Percentiles rank a stretch among this genome's conserved stretches.
These are phyloP conservation scores for Hymenoscyphus scutula DNA, from an alignment of 2,329 filamentous ascomycete genomes.

Conservation along the genomic window DNA sequence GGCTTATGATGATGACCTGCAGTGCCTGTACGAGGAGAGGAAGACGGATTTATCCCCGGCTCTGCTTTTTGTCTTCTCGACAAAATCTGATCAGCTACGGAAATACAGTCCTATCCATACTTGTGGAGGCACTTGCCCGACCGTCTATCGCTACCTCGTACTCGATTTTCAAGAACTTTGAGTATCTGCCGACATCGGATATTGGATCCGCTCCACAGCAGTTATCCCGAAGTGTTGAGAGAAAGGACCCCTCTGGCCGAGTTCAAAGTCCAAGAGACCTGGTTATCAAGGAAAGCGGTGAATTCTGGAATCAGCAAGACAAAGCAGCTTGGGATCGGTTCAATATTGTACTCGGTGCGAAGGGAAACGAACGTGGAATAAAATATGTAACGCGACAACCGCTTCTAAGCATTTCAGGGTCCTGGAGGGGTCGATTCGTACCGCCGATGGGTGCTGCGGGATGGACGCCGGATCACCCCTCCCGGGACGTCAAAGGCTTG, in stretches of 20 bases:
- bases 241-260: not conserved
- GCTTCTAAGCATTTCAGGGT: constrained; percentile 2
- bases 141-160: not conserved
- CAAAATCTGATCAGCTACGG: not conserved
- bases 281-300: not conserved
- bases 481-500: not conserved
- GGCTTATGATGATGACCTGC: too few species aligned
- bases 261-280: not conserved
- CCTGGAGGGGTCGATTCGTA: not conserved
- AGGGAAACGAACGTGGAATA: not conserved
- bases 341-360: not conserved
- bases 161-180: not conserved
- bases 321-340: too few species aligned
- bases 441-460: not conserved
- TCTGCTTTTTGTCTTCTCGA: not conserved
- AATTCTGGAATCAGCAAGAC: constrained; percentile 9
- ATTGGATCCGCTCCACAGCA: not conserved
- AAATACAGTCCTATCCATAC: not conserved
- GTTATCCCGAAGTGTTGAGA: not conserved
- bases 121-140: not conserved
- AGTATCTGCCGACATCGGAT: not conserved
- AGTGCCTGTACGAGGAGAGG: too few species aligned
- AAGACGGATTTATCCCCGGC: not conserved
- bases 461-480: not conserved
- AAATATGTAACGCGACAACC: constrained; percentile 10